Conservation (phyloP, 108 stramenopile genomes). For the Ochromonas danica region DNA sequence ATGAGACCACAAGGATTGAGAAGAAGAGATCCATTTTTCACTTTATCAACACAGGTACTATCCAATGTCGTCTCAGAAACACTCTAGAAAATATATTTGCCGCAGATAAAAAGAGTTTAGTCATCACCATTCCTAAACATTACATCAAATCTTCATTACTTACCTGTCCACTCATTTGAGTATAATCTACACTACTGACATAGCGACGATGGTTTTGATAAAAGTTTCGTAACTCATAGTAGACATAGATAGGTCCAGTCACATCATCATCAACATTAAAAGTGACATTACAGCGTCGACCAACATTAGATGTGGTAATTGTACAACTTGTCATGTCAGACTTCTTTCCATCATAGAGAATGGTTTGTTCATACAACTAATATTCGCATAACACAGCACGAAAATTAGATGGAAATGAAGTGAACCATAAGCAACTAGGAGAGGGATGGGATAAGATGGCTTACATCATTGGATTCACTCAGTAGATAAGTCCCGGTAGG, state of each 20-base stretch:
- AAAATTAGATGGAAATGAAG: neutral
- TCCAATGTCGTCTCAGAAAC: neutral
- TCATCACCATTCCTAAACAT: neutral
- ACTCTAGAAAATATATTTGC: neutral
- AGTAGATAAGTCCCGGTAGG: slow-evolving; percentile 64
- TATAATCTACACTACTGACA: slow-evolving; percentile 59
- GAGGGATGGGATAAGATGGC: neutral
- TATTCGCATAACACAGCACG: neutral
- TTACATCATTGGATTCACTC: slow-evolving; percentile 4
- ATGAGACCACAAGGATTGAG: slow-evolving; percentile 97
- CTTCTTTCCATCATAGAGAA: neutral
- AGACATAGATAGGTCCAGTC: slow-evolving; percentile 82
- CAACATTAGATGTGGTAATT: slow-evolving; percentile 26
- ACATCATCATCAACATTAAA: slow-evolving; percentile 60
- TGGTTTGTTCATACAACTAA: neutral
- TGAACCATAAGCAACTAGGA: neutral
- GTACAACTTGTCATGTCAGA: neutral
- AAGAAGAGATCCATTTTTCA: slow-evolving; percentile 39
- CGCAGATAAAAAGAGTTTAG: slow-evolving; percentile 28
- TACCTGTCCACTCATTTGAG: slow-evolving; percentile 55
- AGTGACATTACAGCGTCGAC: slow-evolving; percentile 36
- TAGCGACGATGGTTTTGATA: slow-evolving; percentile 96
- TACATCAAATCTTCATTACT: too few species aligned
- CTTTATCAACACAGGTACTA: neutral
- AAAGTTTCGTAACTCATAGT: slow-evolving; percentile 94